Conservation (phyloP, 2,329 filamentous ascomycete species). For the Immersiporthe knoxdaviesiana region DNA sequence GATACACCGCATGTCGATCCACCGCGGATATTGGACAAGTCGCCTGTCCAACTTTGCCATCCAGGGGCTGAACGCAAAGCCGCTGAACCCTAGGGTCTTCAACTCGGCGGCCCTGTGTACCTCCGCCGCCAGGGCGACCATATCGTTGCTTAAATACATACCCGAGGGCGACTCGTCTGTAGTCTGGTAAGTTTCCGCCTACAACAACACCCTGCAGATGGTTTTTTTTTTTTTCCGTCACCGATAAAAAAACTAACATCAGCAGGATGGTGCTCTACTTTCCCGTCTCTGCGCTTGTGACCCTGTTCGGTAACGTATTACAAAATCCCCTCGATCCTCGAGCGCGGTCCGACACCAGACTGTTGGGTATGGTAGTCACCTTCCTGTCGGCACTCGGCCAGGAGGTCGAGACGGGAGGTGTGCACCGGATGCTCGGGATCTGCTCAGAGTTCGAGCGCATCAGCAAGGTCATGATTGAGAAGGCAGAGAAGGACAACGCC, state of each 20-base stretch:
- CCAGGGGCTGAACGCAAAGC: conserved; percentile 86
- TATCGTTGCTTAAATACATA: conserved; percentile 93
- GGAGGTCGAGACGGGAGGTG: conserved; percentile 86
- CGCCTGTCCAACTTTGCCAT: conserved; percentile 93
- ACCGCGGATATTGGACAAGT: conserved; percentile 98
- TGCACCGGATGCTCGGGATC: conserved; percentile 90
- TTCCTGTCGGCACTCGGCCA: conserved; percentile 89
- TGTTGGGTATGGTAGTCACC: conserved; percentile 92
- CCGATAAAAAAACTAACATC: conserved; percentile 2
- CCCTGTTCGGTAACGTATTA: conserved; percentile 92
- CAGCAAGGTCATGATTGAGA: conserved; percentile 86
- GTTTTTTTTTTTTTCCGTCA: background rate
- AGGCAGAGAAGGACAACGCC: conserved; percentile 81
- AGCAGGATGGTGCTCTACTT: conserved; percentile 88
- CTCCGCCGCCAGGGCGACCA: conserved; percentile 87
- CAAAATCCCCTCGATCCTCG: conserved; percentile 92
- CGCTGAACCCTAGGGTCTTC: conserved; percentile 91
- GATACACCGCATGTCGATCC: conserved; percentile 97
- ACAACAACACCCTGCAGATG: background rate
- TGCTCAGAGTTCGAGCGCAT: conserved; percentile 98
- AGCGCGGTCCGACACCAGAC: conserved; percentile 82
- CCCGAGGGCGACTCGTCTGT: conserved; percentile 93
- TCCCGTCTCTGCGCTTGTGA: conserved; percentile 92
- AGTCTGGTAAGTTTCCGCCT: conserved; percentile 75
- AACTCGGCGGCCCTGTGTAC: conserved; percentile 92